Conservation (phyloP, 2,329 filamentous ascomycete species). For the Sporothrix sp. region DNA sequence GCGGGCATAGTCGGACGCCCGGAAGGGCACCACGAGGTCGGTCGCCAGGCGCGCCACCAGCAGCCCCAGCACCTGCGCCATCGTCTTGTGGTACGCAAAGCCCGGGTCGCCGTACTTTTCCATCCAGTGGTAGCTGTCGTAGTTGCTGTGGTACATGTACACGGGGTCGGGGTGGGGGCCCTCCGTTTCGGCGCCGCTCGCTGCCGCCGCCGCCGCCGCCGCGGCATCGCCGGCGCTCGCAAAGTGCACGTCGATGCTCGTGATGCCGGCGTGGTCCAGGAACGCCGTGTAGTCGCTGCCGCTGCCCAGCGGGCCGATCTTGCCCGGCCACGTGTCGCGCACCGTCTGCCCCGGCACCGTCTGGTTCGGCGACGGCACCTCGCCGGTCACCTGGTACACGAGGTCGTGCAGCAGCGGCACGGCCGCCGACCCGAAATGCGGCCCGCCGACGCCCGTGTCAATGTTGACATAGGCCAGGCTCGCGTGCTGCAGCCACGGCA, state of each 20-base stretch:
- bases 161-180: constrained; percentile 38
- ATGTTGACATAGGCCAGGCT: constrained; percentile 81
- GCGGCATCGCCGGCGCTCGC: constrained; percentile 22
- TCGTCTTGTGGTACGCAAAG: constrained; percentile 55
- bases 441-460: constrained; percentile 62
- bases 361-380: constrained; percentile 65
- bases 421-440: constrained; percentile 52
- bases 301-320: constrained; percentile 57
- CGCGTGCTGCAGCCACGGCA: constrained; percentile 65
- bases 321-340: constrained; percentile 53
- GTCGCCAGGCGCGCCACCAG: constrained; percentile 53
- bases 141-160: constrained; percentile 81
- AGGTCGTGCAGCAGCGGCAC: constrained; percentile 69
- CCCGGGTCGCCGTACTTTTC: constrained; percentile 62
- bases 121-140: constrained; percentile 88
- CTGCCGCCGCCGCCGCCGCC: neutral
- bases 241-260: constrained; percentile 57
- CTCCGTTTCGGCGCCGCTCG: neutral
- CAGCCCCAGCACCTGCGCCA: constrained; percentile 56
- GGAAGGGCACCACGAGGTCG: constrained; percentile 52
- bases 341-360: constrained; percentile 60
- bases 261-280: constrained; percentile 60
- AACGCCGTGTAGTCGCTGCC: constrained; percentile 69
- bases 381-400: constrained; percentile 54
- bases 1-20: constrained; percentile 53